Evolutionary conservation across 2,329 filamentous ascomycete species (phyloP).

Genomic region (Pseudopithomyces maydicus): DNA sequence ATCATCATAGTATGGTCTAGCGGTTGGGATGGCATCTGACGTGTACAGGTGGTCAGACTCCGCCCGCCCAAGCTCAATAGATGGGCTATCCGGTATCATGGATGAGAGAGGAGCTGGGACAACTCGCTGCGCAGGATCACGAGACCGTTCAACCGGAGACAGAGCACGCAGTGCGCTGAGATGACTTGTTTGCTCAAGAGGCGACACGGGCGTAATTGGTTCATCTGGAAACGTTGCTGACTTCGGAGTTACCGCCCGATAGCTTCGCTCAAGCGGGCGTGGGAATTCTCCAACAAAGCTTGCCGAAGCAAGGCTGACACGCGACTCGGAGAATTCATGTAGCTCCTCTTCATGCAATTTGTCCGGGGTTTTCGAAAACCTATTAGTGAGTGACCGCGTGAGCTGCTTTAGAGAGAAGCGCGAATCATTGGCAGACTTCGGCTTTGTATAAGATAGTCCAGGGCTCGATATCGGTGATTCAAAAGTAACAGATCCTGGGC

Average conservation of each 20-base stretch:
- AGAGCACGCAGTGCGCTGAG: background rate
- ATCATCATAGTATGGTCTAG: conserved; percentile 36
- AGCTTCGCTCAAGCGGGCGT: conserved; percentile 25
- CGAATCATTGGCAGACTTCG: conserved; percentile 25
- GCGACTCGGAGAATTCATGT: conserved; percentile 22
- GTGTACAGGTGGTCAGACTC: conserved; percentile 12
- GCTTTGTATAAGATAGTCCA: conserved; percentile 22
- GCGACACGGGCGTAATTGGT: conserved; percentile 23
- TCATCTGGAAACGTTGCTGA: conserved; percentile 24
- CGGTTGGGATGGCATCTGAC: conserved; percentile 13
- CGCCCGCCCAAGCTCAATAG: conserved; percentile 24
- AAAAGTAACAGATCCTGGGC: conserved; percentile 33
- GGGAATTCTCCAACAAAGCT: conserved; percentile 23
- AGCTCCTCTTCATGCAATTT: conserved; percentile 25
- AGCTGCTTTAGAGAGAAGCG: conserved; percentile 40
- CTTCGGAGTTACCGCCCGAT: conserved; percentile 18
- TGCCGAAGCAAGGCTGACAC: conserved; percentile 13
- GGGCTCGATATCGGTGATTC: conserved; percentile 32
- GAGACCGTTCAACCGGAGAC: conserved; percentile 9
- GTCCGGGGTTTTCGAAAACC: conserved; percentile 23
- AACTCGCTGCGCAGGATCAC: conserved; percentile 4
- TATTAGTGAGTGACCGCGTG: conserved; percentile 34
- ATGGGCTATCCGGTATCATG: conserved; percentile 35
- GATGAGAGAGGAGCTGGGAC: conserved; percentile 27
- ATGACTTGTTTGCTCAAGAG: conserved; percentile 5